A percentile compares a stretch with the other conserved stretches of the same genome.
phyloP scores from a whole-genome alignment of 352 stramenopile species.

The Hyaloperonospora brassicae region DNA sequence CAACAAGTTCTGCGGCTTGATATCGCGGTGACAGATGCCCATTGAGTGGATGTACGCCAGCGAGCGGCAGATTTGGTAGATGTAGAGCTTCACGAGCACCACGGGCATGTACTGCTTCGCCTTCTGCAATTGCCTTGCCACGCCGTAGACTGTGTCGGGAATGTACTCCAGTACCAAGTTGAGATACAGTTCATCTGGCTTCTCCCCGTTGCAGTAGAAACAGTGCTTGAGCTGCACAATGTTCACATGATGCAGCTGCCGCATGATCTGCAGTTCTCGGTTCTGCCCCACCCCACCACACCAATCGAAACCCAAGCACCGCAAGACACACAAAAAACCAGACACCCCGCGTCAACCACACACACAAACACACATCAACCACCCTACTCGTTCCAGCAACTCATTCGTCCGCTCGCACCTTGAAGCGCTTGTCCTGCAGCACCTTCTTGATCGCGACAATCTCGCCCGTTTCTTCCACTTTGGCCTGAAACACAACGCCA shows the following conservation, averaged over 20 bases:
- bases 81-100: conserved; percentile 98
- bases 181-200: conserved; percentile 95
- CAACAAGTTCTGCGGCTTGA: conserved; percentile 99
- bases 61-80: conserved; percentile 97
- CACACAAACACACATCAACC: too few species aligned
- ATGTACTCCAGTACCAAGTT: conserved; percentile 99
- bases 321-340: too few species aligned
- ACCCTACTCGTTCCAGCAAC: background rate
- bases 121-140: conserved; percentile 94
- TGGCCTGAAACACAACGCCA: conserved; percentile 97
- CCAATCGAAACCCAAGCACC: conserved; percentile 6
- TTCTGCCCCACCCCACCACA: conserved; percentile 60
- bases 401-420: conserved; percentile 41
- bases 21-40: conserved; percentile 98
- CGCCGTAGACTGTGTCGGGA: conserved; percentile 97
- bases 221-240: conserved; percentile 99
- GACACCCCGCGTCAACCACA: too few species aligned
- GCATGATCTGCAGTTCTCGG: conserved; percentile 99
- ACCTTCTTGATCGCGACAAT: conserved; percentile 99
- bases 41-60: conserved; percentile 97
- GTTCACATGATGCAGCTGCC: conserved; percentile 96
- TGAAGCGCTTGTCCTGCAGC: conserved; percentile 99
- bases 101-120: conserved; percentile 95
- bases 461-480: conserved; percentile 94
- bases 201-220: conserved; percentile 97